Base-by-base conservation (phyloP, 1,284 basidiomycete species). In the Leccinum pachyderme region DNA sequence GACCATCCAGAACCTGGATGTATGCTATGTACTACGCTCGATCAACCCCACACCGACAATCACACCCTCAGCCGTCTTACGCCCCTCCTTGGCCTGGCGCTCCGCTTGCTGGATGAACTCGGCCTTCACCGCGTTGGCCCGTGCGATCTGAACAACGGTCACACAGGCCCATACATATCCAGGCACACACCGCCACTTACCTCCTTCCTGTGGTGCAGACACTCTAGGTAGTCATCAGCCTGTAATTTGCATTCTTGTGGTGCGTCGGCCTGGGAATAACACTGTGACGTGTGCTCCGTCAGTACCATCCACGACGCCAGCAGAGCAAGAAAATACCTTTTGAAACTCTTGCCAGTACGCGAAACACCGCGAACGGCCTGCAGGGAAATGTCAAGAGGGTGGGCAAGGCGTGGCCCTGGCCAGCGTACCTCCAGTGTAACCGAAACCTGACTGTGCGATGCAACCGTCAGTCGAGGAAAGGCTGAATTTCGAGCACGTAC, bases 291-390 rank as follows among this genome's bases (percentile, higher is more conserved):
- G 13, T 18, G 18, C 18, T 37, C 9, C 49, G 9, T 58, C 35
- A 56, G 33, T 15, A 54, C 27, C 18, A 51, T 37, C 32, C 39
- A 18, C 18, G 15, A 5, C 18, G 18, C 37, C 39, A 22, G 43
- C 29, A 49, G 50, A 24, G 58, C 24, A 22, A 12, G 25, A 28
- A 4, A 7, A 18, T 59, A 89, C 90, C 71, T 90, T 92, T 61
- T 86, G 81, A 75, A 93, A 92, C 69, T 92, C 91, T 68, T 95
- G 93, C 94, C 95, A 98, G 75, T 90, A 93, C 6, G 84, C 80
- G 73, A 95, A 95, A 77, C 95, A 98, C 66, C 93, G 84, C 63
- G 92, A 88, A 66, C 87, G 86, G 66, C 92, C 92, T 94, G 66
- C 31, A 25, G 22, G 15, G 28, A 39, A 25, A n/a, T 18, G 58